These are phyloP conservation scores for Tripidium arundinaceum DNA, from an alignment of 202 grass and related monocot species.

Conservation along the genomic window DNA sequence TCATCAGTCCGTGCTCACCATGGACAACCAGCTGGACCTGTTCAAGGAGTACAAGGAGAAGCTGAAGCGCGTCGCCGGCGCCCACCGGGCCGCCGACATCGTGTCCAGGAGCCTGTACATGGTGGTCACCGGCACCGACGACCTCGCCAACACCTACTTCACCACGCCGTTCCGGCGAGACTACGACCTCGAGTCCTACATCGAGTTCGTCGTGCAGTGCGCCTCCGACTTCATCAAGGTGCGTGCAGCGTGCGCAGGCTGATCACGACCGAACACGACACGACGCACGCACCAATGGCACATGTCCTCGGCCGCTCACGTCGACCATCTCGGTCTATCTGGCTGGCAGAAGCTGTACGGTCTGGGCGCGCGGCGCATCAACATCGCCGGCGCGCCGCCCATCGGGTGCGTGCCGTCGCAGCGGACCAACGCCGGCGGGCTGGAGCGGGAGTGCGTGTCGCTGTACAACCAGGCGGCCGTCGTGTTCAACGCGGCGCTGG, in stretches of 20 bases:
- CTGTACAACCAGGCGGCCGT: conserved; percentile 70
- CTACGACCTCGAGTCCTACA: conserved; percentile 85
- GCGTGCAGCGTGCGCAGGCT: no score
- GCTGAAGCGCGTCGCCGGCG: conserved; percentile 44
- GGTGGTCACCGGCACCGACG: conserved; percentile 61
- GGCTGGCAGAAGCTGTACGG: conserved; percentile 41
- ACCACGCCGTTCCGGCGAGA: conserved; percentile 61
- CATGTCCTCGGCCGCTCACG: background rate
- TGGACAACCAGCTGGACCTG: conserved; percentile 72
- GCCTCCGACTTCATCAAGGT: conserved; percentile 75
- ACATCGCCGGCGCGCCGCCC: conserved; percentile 49
- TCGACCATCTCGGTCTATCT: background rate
- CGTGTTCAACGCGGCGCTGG: conserved; percentile 51
- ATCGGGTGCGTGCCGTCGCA: conserved; percentile 83
- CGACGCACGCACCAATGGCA: background rate
- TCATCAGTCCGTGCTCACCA: conserved; percentile 58
- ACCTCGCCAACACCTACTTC: conserved; percentile 90
- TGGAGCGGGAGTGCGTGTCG: conserved; percentile 55
- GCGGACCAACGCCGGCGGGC: conserved; percentile 63
- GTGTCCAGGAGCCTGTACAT: conserved; percentile 60
- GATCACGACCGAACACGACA: no score
- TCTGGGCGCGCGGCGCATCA: conserved; percentile 44
- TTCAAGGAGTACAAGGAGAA: conserved; percentile 89
- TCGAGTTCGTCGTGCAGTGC: conserved; percentile 51
- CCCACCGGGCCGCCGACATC: conserved; percentile 40